Percentiles rank a stretch among this genome's conserved stretches.
Conservation (phyloP, 179 eudicot genomes). For the Spergularia azorica region DNA sequence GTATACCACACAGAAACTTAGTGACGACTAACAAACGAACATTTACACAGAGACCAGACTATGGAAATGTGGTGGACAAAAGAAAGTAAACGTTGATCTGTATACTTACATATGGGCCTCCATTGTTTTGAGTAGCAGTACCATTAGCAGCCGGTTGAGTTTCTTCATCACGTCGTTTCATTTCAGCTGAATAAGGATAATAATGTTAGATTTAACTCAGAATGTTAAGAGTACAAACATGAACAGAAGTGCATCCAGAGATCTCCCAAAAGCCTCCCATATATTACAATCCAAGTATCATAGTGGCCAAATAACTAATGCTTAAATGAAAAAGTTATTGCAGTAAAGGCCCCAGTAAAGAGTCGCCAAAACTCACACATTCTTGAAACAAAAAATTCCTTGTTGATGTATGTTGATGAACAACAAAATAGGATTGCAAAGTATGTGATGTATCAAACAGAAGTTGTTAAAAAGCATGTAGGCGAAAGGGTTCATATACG, state of each 20-base stretch:
- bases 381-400: neutral
- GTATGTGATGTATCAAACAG: no score
- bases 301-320: neutral
- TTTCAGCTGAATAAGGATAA: constrained; percentile 58
- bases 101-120: constrained; percentile 71
- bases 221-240: no score
- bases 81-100: constrained; percentile 10
- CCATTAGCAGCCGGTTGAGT: constrained; percentile 54
- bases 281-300: neutral
- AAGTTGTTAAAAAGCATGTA: no score
- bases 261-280: neutral
- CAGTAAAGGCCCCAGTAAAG: no score
- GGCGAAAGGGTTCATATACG: no score
- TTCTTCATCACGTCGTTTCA: constrained; percentile 60
- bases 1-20: no score
- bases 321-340: neutral
- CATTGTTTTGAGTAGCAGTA: constrained; percentile 60
- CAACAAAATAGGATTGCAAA: no score
- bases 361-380: neutral
- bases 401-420: no score
- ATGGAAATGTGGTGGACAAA: no score
- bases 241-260: constrained; percentile 41
- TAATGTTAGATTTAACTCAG: constrained; percentile 6
- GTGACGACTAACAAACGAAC: neutral
- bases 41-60: neutral